Evolutionary conservation across 2,329 filamentous ascomycete genomes (phyloP), one percentile per base, ranked within the genome.

Genomic region (Hypoxylon sp.): DNA sequence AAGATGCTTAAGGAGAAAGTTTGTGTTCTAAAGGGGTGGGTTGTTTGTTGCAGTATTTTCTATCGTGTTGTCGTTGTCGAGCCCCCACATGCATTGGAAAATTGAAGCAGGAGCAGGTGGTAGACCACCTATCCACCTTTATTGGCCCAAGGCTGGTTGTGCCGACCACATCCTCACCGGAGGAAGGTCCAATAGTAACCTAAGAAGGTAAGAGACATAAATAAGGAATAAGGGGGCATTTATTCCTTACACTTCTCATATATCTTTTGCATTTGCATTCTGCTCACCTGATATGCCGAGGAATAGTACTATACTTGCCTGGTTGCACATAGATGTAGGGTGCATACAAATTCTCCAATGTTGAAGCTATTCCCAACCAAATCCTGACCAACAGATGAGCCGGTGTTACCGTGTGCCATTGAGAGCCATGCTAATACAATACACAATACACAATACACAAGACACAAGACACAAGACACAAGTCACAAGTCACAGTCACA

Each of bases 281-380:
- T 34, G 3, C 32, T 34, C 6, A 34, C 13, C 32, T 34, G 11
- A 34, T 34, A 15, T 26, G 7, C 24, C 24, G 4, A 26, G 24
- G 24, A 4, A 34, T 15, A 13, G 13, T 15, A 34, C 13, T 34
- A 32, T 32, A 32, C 30, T 13, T 56, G n/a, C 50, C 44, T 44
- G n/a, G 20, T 34, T 44, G 43, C 17, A 44, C 37, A 34, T 37
- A 24, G 24, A 57, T 37, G 37, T 30, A 37, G 32, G 28, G 15
- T 15, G 3, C 13, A 34, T 34, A 15, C 13, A 13, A 6, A 10
- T 32, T 32, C 32, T 13, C n/a, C 47, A 50, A 34, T 37, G 13
- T 26, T 67, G 65, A 67, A 57, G 65, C 62, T 62, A 67, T 67
- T 62, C 61, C 55, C 62, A 60, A 62, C 48, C n/a, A 6, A 19